A percentile compares a stretch with the other conserved stretches of the same genome.
Evolutionary conservation across 176 grass and related monocot species (phyloP).

Genomic region (Aegilops bicornis): DNA sequence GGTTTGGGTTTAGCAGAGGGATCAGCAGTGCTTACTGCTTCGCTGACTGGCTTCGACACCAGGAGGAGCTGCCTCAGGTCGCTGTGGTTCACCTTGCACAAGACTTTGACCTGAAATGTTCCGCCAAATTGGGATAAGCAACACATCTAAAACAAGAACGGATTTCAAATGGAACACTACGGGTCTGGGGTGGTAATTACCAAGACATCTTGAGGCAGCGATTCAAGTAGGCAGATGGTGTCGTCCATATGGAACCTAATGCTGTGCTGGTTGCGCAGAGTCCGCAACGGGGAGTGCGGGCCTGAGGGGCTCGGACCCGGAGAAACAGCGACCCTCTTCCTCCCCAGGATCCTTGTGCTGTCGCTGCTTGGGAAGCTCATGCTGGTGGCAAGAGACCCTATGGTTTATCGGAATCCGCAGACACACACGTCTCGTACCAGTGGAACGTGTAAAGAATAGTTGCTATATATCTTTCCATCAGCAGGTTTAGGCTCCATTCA

Average conservation of each 20-base stretch:
- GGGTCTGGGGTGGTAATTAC: constrained; percentile 24
- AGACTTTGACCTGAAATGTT: constrained; percentile 50
- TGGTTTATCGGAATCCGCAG: no score
- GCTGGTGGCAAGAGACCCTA: constrained; percentile 30
- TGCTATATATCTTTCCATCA: no score
- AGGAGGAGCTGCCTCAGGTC: constrained; percentile 80
- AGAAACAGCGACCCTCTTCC: constrained; percentile 68
- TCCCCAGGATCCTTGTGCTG: constrained; percentile 57
- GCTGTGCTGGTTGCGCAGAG: constrained; percentile 58
- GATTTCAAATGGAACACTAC: neutral
- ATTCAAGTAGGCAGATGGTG: constrained; percentile 43
- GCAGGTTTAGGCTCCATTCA: no score
- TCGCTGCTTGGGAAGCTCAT: constrained; percentile 45
- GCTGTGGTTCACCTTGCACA: constrained; percentile 71
- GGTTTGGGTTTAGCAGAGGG: neutral
- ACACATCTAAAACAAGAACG: neutral
- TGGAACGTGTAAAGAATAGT: no score
- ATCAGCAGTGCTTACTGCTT: constrained; percentile 53
- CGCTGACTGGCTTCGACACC: constrained; percentile 72
- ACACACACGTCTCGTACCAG: no score
- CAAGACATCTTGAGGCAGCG: constrained; percentile 71
- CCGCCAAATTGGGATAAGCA: neutral
- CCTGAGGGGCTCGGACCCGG: constrained; percentile 23
- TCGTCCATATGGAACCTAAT: constrained; percentile 41
- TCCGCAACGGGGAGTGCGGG: constrained; percentile 31